These are phyloP conservation scores for Myriosclerotinia duriaeana DNA, from an alignment of 2,329 filamentous ascomycete species.

Conservation along the genomic window DNA sequence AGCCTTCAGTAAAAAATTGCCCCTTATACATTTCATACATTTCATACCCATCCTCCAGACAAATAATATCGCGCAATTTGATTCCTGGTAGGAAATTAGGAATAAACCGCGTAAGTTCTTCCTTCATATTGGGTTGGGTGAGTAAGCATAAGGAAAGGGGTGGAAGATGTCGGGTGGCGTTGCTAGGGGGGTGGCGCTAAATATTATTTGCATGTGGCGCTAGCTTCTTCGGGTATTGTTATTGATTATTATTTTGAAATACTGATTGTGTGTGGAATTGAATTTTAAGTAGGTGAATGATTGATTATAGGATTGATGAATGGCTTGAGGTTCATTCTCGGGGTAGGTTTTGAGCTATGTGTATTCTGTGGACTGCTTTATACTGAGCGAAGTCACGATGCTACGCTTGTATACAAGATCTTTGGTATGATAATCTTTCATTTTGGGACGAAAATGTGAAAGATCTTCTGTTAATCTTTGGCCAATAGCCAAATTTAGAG, in stretches of 20 bases:
- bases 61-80: neutral
- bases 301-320: neutral
- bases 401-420: too few species aligned
- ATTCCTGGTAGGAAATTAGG: neutral
- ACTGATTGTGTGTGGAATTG: neutral
- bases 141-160: neutral
- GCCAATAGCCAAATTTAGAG: neutral
- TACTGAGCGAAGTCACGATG: neutral
- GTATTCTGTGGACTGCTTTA: neutral
- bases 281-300: neutral
- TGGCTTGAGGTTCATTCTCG: neutral
- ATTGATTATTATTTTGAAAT: neutral
- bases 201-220: neutral
- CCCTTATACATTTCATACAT: too few species aligned
- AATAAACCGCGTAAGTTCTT: neutral
- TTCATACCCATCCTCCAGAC: too few species aligned
- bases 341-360: neutral
- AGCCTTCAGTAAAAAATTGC: too few species aligned
- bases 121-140: neutral
- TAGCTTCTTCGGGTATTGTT: constrained; percentile 3
- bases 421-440: too few species aligned
- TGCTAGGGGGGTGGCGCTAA: neutral
- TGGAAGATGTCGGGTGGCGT: neutral
- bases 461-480: neutral
- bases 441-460: too few species aligned